Conservation (phyloP, 768 basidiomycete species). For the Tricholoma sp. region DNA sequence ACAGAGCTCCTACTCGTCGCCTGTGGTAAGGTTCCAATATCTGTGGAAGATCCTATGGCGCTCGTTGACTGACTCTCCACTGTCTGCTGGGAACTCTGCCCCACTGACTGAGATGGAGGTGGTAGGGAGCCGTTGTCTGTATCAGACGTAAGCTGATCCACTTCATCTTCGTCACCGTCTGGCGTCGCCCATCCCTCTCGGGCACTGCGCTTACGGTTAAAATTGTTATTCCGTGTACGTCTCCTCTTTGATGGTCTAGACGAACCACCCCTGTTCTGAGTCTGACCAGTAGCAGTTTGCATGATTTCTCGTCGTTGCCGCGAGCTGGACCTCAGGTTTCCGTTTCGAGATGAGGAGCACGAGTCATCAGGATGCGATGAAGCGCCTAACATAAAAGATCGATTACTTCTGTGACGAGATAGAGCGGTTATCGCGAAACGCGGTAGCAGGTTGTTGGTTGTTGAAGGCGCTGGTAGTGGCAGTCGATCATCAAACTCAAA, state of each 20-base stretch:
- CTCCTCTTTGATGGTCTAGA: neutral
- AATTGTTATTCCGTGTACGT: neutral
- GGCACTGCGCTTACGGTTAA: neutral
- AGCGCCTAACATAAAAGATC: neutral
- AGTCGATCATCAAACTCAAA: neutral
- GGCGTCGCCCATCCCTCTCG: neutral
- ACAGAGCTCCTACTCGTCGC: conserved; percentile 7
- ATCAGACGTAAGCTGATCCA: conserved; percentile 10
- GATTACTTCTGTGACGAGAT: neutral
- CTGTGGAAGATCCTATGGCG: neutral
- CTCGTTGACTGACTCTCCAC: neutral
- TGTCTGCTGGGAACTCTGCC: neutral
- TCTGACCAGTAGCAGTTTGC: neutral
- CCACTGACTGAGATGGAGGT: neutral
- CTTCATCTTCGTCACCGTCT: conserved; percentile 5
- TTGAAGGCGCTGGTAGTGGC: neutral
- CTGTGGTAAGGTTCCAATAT: neutral
- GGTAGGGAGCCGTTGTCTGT: neutral
- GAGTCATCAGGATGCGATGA: neutral
- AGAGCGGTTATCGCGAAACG: neutral
- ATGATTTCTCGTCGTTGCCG: neutral
- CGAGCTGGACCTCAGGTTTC: neutral
- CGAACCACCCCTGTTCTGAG: neutral
- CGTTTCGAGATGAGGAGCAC: neutral
- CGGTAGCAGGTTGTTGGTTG: neutral